Percentiles rank a stretch among this genome's conserved stretches.
Conservation (phyloP, 163 green algal species). For the Botryococcus braunii region DNA sequence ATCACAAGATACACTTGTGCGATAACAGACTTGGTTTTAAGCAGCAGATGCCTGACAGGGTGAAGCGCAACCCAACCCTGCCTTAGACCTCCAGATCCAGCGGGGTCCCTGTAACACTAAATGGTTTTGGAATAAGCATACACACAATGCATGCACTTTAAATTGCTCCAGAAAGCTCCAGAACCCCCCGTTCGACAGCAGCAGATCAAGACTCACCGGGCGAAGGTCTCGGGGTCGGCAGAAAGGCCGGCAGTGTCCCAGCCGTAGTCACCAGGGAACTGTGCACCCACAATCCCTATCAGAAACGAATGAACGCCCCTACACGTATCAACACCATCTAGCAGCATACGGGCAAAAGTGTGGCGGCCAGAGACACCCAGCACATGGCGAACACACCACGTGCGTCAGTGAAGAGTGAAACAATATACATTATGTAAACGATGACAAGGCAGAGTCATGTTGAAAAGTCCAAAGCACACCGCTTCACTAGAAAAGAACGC, state of each 20-base stretch:
- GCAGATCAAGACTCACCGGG: conserved; percentile 18
- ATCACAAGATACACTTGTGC: too few relatives aligned
- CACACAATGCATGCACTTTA: background rate
- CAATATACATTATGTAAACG: background rate
- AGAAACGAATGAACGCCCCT: too few relatives aligned
- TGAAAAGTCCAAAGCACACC: background rate
- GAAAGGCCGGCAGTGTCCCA: conserved; percentile 87
- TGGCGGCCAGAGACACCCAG: background rate
- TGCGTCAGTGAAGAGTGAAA: background rate
- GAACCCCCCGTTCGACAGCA: background rate
- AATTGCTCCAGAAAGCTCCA: background rate
- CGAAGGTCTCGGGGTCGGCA: conserved; percentile 70
- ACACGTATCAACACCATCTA: background rate
- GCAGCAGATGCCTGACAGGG: too few relatives aligned
- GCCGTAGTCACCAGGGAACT: conserved; percentile 81
- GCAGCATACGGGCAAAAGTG: background rate
- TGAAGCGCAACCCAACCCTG: background rate
- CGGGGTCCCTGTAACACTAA: background rate
- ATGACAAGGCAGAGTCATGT: background rate
- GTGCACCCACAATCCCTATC: too few relatives aligned
- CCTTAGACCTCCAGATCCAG: background rate
- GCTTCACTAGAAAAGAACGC: background rate
- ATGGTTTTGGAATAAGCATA: background rate
- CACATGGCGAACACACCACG: background rate
- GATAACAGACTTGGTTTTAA: too few relatives aligned